Conservation (phyloP, 2,329 filamentous ascomycete species). For the Ampelomyces quisqualis region DNA sequence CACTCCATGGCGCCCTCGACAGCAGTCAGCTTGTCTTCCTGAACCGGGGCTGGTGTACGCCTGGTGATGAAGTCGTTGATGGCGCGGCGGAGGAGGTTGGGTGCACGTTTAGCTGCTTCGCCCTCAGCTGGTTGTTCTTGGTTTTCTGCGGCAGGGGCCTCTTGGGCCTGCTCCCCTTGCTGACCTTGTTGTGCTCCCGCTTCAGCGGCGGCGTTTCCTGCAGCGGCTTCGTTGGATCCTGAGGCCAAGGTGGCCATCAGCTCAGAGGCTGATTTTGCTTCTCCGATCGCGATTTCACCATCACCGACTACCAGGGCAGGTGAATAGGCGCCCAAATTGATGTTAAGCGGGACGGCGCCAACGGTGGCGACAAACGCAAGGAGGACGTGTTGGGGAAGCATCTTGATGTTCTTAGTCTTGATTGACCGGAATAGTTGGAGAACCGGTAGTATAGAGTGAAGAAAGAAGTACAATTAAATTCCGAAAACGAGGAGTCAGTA, state of each 20-base stretch:
- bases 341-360: constrained; percentile 52
- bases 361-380: constrained; percentile 40
- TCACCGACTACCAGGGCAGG: constrained; percentile 57
- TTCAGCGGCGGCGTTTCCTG: constrained; percentile 24
- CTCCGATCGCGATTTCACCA: constrained; percentile 54
- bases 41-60: constrained; percentile 25
- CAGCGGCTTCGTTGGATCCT: constrained; percentile 39
- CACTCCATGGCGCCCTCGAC: constrained; percentile 39
- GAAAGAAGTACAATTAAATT: constrained; percentile 12
- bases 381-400: constrained; percentile 44
- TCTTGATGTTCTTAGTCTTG: constrained; percentile 34
- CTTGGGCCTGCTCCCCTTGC: constrained; percentile 13
- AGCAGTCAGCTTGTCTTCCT: constrained; percentile 29
- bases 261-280: constrained; percentile 44
- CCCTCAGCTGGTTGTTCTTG: constrained; percentile 26
- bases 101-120: constrained; percentile 29
- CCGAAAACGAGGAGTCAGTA: constrained; percentile 22
- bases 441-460: neutral
- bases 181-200: constrained; percentile 20
- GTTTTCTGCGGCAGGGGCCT: constrained; percentile 7
- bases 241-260: constrained; percentile 51
- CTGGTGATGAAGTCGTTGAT: constrained; percentile 28
- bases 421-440: constrained; percentile 10
- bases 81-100: constrained; percentile 29
- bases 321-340: constrained; percentile 56